Percentiles rank a stretch among this genome's conserved stretches.
phyloP scores from a whole-genome alignment of 352 stramenopile species.

The Globisporangium acanthophoron region DNA sequence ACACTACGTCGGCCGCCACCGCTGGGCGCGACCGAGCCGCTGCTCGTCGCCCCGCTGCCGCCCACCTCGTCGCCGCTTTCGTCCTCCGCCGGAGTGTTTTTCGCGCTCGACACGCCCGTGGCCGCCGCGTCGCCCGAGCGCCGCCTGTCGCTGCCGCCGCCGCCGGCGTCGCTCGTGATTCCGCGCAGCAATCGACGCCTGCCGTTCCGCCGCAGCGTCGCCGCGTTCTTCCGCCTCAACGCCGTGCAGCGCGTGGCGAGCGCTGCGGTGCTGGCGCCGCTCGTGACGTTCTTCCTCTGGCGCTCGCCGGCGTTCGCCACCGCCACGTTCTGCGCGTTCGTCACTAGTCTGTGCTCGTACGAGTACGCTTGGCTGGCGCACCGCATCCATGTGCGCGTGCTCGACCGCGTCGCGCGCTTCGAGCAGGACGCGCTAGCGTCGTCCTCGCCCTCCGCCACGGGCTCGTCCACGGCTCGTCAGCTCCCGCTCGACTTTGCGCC shows the following conservation, averaged over 20 bases:
- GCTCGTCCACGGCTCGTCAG: conserved; percentile 1
- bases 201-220: background rate
- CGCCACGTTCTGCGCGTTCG: conserved; percentile 57
- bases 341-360: conserved; percentile 59
- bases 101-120: conserved; percentile 15
- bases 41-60: background rate
- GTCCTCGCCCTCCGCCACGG: conserved; percentile 4
- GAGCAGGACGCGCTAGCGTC: conserved; percentile 15
- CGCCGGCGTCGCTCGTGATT: background rate
- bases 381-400: conserved; percentile 51
- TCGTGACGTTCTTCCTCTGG: conserved; percentile 66
- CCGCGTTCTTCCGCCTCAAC: conserved; percentile 29
- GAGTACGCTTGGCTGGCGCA: conserved; percentile 69
- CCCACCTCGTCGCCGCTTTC: conserved; percentile 5
- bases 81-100: conserved; percentile 2
- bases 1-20: background rate
- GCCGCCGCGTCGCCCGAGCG: conserved; percentile 4
- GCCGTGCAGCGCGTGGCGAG: conserved; percentile 58
- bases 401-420: conserved; percentile 10
- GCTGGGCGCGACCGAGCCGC: background rate
- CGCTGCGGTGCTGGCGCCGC: conserved; percentile 44
- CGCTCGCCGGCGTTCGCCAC: conserved; percentile 56
- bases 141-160: background rate
- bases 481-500: background rate
- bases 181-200: background rate